These are phyloP conservation scores for Poronia punctata DNA, from an alignment of 495 filamentous ascomycete species.

Conservation along the genomic window DNA sequence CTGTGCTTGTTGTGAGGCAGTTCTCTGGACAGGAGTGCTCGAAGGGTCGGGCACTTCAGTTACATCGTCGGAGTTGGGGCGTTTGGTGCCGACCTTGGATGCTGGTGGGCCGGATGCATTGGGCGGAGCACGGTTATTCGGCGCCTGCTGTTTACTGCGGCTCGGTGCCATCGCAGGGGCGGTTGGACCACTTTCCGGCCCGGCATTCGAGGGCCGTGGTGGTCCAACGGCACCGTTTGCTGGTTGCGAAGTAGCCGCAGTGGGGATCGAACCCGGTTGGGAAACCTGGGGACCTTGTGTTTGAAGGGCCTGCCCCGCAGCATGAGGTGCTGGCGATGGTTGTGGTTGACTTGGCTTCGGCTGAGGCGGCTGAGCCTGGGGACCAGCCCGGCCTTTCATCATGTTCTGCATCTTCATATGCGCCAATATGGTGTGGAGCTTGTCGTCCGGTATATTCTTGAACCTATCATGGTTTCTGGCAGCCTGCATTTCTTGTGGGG, in stretches of 20 bases:
- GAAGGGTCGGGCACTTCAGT: constrained; percentile 45
- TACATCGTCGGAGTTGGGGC: constrained; percentile 56
- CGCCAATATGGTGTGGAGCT: constrained; percentile 34
- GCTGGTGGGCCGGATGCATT: constrained; percentile 11
- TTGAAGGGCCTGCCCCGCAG: too few relatives aligned
- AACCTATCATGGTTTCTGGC: constrained; percentile 33
- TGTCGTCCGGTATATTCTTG: constrained; percentile 44
- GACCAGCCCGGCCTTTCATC: constrained; percentile 22
- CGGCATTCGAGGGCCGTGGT: constrained; percentile 16
- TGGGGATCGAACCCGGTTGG: constrained; percentile 32
- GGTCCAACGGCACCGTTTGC: constrained; percentile 9
- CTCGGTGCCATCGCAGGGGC: constrained; percentile 11
- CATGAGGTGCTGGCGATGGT: too few relatives aligned
- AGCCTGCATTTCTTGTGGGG: constrained; percentile 38
- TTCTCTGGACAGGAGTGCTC: constrained; percentile 27
- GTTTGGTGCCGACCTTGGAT: constrained; percentile 41
- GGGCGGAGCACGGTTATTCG: constrained; percentile 13
- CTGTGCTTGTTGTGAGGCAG: constrained; percentile 19
- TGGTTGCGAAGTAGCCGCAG: constrained; percentile 24
- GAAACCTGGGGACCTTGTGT: constrained; percentile 21
- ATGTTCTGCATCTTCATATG: constrained; percentile 24
- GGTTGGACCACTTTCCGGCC: constrained; percentile 10
- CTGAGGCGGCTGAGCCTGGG: constrained; percentile 7
- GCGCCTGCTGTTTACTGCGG: constrained; percentile 21
- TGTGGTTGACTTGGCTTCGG: constrained; percentile 12